Evolutionary conservation across 352 stramenopile genomes (phyloP), one percentile per base, ranked within the genome.

Genomic region (Pythium brachiatum): DNA sequence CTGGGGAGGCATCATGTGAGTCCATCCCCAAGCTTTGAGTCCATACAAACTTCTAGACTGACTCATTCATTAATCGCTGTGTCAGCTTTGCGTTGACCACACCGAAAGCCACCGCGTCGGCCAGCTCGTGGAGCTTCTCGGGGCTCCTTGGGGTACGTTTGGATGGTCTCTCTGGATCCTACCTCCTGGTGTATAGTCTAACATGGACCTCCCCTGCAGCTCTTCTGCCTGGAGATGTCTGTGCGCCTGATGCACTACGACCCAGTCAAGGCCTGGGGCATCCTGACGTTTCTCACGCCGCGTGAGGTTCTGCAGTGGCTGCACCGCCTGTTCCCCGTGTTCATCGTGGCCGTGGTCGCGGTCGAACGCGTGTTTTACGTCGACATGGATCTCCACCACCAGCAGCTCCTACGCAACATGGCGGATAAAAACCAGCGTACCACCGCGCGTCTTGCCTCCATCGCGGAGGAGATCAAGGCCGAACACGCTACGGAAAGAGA

Each of bases 1-100:
- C 11, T 91, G 81, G 81, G 57, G 69, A 6, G 64, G 43, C 41
- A 87, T 88, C 52, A 78, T 91, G 79, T 91, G 75, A 60, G 76
- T 72, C 3, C 9, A 2, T 7, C 2, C 7, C 21, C 4, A 18
- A 15, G 0, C 44, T 60, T 16, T 13, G 11, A 29, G 18, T 18
- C 11, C 44, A 25, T 29, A 46, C 2, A 11, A 36, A 34, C 5
- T 44, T 6, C 43, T n/a, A 38, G 7, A 25, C 7, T 13, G 8
- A 46, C 31, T 26, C 25, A 26, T 29, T 20, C 9, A 23, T 32
- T 31, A 23, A 9, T 44, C 9, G 8, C n/a, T n/a, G 15, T 50
- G 7, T 63, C n/a, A 90, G 81, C 18, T 87, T 77, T 44, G 66
- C 74, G 2, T 57, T 88, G 7, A 87, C 81, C 26, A 73, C 71